A percentile compares a stretch with the other conserved stretches of the same genome.
phyloP scores from a whole-genome alignment of 2,329 filamentous ascomycete genomes.

The Zymoseptoria brevis region DNA sequence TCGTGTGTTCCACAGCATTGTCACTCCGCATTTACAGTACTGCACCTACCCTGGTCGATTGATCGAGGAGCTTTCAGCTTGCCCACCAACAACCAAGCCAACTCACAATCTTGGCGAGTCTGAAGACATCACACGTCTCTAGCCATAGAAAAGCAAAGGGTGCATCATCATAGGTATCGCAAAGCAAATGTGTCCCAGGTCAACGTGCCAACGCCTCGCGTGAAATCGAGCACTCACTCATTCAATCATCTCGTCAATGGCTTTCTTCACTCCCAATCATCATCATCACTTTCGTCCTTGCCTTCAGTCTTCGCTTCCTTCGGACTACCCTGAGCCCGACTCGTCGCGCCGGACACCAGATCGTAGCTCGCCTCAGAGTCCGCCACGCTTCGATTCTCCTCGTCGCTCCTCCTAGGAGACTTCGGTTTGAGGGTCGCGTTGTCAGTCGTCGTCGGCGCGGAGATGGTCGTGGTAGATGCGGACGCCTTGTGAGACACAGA shows the following conservation, averaged over 20 bases:
- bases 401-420: slow-evolving; percentile 45
- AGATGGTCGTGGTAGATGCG: slow-evolving; percentile 24
- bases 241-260: neutral
- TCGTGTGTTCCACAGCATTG: neutral
- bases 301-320: slow-evolving; percentile 33
- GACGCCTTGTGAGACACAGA: slow-evolving; percentile 15
- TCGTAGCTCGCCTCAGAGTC: slow-evolving; percentile 97
- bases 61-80: neutral
- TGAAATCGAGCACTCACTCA: neutral
- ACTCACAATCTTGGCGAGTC: neutral
- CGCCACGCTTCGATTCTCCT: slow-evolving; percentile 68
- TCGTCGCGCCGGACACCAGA: slow-evolving; percentile 67
- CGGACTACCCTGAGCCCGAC: slow-evolving; percentile 64
- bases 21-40: neutral
- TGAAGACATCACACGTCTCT: neutral
- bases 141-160: neutral
- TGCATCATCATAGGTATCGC: too few species aligned
- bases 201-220: neutral
- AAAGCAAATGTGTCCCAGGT: neutral
- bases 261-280: slow-evolving; percentile 30
- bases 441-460: slow-evolving; percentile 15
- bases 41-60: neutral
- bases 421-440: slow-evolving; percentile 8
- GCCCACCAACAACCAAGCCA: neutral
- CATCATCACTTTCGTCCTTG: slow-evolving; percentile 23